These are phyloP conservation scores for Wickerhamomyces canadensis DNA, from an alignment of 805 yeast species.

Conservation along the genomic window DNA sequence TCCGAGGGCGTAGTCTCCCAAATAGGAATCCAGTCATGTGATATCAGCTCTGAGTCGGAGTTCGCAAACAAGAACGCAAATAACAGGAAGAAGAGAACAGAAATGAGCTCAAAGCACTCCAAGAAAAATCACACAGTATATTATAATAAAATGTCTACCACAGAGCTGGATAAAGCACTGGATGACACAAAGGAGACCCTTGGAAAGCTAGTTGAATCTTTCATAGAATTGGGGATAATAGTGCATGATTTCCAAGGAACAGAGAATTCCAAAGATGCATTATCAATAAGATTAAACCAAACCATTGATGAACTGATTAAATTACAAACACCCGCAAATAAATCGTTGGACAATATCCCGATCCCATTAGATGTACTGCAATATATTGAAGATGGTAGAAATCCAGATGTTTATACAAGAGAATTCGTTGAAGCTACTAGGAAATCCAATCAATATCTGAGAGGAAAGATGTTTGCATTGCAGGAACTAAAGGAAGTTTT, in stretches of 20 bases:
- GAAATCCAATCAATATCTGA: constrained; percentile 78
- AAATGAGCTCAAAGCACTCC: too few species aligned
- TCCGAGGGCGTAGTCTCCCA: too few species aligned
- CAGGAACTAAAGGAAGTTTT: constrained; percentile 55
- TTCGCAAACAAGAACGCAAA: too few species aligned
- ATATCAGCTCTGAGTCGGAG: too few species aligned
- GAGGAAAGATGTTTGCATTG: constrained; percentile 78
- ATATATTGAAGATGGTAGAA: constrained; percentile 93
- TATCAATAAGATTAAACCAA: constrained; percentile 33
- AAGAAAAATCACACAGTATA: too few species aligned
- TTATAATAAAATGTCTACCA: constrained; percentile 1
- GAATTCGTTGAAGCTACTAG: constrained; percentile 95
- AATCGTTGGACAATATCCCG: constrained; percentile 35
- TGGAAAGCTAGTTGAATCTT: constrained; percentile 63
- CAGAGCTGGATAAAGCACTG: constrained; percentile 24
- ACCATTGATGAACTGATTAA: constrained; percentile 35
- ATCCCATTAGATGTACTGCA: constrained; percentile 83
- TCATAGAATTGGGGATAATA: constrained; percentile 83
- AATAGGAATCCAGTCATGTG: background rate
- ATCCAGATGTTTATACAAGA: constrained; percentile 94
- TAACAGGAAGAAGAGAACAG: too few species aligned
- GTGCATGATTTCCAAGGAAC: constrained; percentile 94
- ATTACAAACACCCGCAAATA: constrained; percentile 25
- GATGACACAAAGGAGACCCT: constrained; percentile 27
- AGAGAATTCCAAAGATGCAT: constrained; percentile 62